phyloP scores from a whole-genome alignment of 441 rosid genomes.

The Erodium texanum region DNA sequence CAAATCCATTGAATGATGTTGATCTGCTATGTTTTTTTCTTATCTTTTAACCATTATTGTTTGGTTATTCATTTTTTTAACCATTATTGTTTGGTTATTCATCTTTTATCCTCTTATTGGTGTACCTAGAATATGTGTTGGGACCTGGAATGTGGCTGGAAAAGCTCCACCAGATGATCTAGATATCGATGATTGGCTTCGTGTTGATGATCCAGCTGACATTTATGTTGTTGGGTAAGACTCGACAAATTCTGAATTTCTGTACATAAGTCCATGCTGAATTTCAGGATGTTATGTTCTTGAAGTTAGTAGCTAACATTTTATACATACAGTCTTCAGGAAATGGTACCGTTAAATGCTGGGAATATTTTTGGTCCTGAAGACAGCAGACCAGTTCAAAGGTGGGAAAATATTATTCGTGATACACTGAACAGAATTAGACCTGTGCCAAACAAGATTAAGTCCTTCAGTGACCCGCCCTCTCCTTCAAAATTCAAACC shows the following conservation, averaged over 20 bases:
- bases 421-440: slow-evolving; percentile 53
- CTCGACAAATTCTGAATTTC: slow-evolving; percentile 6
- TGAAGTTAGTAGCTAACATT: not conserved
- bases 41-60: not conserved
- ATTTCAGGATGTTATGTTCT: not conserved
- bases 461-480: slow-evolving; percentile 84
- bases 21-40: slow-evolving; percentile 3
- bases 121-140: slow-evolving; percentile 48
- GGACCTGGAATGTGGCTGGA: slow-evolving; percentile 95
- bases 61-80: not conserved
- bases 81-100: not conserved
- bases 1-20: not conserved
- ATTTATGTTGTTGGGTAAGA: slow-evolving; percentile 80
- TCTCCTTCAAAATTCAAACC: slow-evolving; percentile 83
- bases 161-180: slow-evolving; percentile 74
- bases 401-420: slow-evolving; percentile 81
- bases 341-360: slow-evolving; percentile 87
- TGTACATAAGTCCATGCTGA: not conserved
- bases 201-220: slow-evolving; percentile 70
- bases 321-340: slow-evolving; percentile 59
- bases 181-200: slow-evolving; percentile 86
- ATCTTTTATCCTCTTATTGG: slow-evolving; percentile 6
- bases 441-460: slow-evolving; percentile 36
- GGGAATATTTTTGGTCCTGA: slow-evolving; percentile 91
- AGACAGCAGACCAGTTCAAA: slow-evolving; percentile 63